Percentiles rank a stretch among this genome's conserved stretches.
Conservation (phyloP, 1,284 basidiomycete genomes). For the Cutaneotrichosporon dermatis region DNA sequence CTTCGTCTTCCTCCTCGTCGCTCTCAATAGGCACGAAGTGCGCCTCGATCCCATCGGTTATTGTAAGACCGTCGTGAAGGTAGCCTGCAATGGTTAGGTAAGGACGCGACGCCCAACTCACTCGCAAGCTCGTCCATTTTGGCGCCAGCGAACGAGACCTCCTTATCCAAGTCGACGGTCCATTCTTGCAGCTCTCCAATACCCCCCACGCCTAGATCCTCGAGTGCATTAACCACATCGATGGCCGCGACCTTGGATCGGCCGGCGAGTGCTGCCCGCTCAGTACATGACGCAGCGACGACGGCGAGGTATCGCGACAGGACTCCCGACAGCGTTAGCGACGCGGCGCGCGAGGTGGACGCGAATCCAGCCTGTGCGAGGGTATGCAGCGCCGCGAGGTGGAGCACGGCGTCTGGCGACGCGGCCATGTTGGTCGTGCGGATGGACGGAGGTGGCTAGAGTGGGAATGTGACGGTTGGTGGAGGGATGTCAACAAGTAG, state of each 20-base stretch:
- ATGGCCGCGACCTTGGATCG: slow-evolving; percentile 38
- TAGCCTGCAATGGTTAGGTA: slow-evolving; percentile 17
- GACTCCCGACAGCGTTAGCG: slow-evolving; percentile 35
- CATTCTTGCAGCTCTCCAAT: slow-evolving; percentile 38
- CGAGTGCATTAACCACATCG: slow-evolving; percentile 39
- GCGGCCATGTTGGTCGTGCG: slow-evolving; percentile 19
- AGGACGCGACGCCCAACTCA: slow-evolving; percentile 11
- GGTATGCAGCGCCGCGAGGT: slow-evolving; percentile 40
- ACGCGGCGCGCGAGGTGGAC: slow-evolving; percentile 41
- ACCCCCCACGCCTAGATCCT: slow-evolving; percentile 34
- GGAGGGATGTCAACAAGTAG: slow-evolving; percentile 3
- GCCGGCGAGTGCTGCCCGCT: slow-evolving; percentile 37
- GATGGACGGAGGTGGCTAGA: not conserved
- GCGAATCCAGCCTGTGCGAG: slow-evolving; percentile 42
- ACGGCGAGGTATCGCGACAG: slow-evolving; percentile 34
- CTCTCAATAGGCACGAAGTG: slow-evolving; percentile 22
- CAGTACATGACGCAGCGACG: slow-evolving; percentile 36
- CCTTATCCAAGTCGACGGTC: slow-evolving; percentile 27
- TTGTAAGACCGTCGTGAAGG: slow-evolving; percentile 26
- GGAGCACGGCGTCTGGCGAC: slow-evolving; percentile 42
- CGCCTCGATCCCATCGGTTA: slow-evolving; percentile 26
- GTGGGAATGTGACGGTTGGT: not conserved
- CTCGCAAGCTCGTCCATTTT: slow-evolving; percentile 29
- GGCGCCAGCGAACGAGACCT: slow-evolving; percentile 25
- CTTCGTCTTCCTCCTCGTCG: slow-evolving; percentile 19